Conservation (phyloP, 2,329 filamentous ascomycete species). For the Magnaporthiopsis rhizophila region DNA sequence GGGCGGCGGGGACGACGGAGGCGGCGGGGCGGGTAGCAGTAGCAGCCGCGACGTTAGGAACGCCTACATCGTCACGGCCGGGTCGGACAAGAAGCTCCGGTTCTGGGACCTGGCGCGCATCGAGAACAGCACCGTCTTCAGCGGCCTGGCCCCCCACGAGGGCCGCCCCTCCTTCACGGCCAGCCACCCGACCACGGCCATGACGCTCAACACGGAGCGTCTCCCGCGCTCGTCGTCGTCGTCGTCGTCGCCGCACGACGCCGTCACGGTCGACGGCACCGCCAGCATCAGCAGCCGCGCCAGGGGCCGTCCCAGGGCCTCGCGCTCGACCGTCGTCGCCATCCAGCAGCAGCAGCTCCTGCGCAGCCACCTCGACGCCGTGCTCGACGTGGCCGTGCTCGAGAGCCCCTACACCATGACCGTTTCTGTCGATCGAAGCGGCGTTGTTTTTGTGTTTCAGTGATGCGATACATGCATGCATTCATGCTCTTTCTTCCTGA, state of each 20-base stretch:
- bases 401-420: conserved; percentile 91
- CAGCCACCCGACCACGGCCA: conserved; percentile 51
- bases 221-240: conserved; percentile 28
- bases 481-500: background rate
- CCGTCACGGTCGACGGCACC: conserved; percentile 16
- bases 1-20: conserved; percentile 10
- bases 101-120: conserved; percentile 85
- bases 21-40: conserved; percentile 6
- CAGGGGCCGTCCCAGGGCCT: conserved; percentile 34
- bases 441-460: conserved; percentile 77
- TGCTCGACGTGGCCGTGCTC: conserved; percentile 81
- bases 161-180: conserved; percentile 64
- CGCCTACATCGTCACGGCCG: conserved; percentile 79
- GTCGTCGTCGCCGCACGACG: conserved; percentile 21
- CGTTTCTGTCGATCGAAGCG: conserved; percentile 79
- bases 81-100: conserved; percentile 81
- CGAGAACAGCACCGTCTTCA: conserved; percentile 73
- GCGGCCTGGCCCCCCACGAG: conserved; percentile 65
- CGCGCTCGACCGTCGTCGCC: conserved; percentile 77
- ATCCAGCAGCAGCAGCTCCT: conserved; percentile 80
- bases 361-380: conserved; percentile 77
- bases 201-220: conserved; percentile 61
- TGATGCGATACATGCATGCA: conserved; percentile 15
- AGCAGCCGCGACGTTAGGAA: conserved; percentile 66
- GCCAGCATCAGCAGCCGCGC: conserved; percentile 13